Evolutionary conservation across 2,329 filamentous ascomycete species (phyloP), one percentile per base, ranked within the genome.

Genomic region (Alternaria panax): DNA sequence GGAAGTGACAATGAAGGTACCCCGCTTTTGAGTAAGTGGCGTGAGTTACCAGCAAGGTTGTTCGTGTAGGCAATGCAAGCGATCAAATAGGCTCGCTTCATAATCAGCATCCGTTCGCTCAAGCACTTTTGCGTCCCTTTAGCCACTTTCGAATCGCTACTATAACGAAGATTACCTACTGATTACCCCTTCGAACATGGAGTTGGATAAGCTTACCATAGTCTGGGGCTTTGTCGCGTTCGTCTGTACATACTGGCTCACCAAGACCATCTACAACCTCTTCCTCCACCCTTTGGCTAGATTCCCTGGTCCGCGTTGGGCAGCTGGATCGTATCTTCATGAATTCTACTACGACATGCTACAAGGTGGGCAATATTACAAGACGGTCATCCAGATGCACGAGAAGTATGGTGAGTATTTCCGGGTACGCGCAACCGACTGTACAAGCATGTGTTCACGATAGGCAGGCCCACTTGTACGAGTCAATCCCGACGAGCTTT

Each of bases 351-450:
- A 58, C 27, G 54, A 67, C 38, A 32, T 61, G 5, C 11, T 60
- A 16, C 38, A 51, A 24, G 54, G 64, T 4, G 75, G 77, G n/a
- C 67, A 65, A 1, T 71, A 76, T 16, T 72, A 76, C 52, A 66
- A 72, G 45, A 72, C 74, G 61, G 68, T 80, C 18, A 66, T 78
- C 46, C 53, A 61, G 2, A 66, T 79, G 25, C 77, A 80, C 58
- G 38, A 65, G 22, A n/a, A 28, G 27, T 65, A 70, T 36, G 64
- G 67, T 47, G 54, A 25, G 47, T 16, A 27, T 12, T 18, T 14
- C 18, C 14, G 5, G 24, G 11, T 20, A 34, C 14, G 30, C 28
- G 18, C 7, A 47, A 4, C 18, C 8, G 3, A 9, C 7, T n/a
- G 5, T 20, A 34, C 22, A 22, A 24, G 18, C 24, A 30, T 45